Base-by-base conservation (phyloP, 106 monocot genomes). In the Vanilla planifolia region DNA sequence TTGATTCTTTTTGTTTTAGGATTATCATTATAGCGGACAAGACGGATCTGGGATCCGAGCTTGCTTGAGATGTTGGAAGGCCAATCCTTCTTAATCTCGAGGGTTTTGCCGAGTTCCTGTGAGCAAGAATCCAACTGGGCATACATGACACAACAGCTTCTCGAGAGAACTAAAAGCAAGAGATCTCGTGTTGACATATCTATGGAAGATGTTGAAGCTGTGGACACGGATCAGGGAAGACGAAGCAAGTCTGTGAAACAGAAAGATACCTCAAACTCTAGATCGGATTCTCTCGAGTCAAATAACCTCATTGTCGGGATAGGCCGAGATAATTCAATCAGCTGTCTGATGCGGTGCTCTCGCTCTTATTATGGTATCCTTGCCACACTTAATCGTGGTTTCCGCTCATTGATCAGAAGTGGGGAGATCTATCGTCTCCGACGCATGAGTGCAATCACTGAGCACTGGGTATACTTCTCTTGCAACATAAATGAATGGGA, bases 391-490 rank as follows among this genome's bases (percentile, higher is more conserved):
- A 84, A 71, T 66, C 63, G 57, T 13, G 44, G 71, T 45, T 89
- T 89, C 62, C 77, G 84, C 13, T 60, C 76, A 17, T 64, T 89
- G 24, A 60, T 89, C 48, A 64, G 75, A n/a, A 65, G 45, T 5
- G 89, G 89, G 8, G 84, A 84, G 72, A 71, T 89, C 44, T 89
- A 89, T 53, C 60, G 47, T 32, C 69, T 89, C 4, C 70, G 89
- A 20, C 67, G 84, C 23, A 36, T 62, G 63, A 62, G 37, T 13
- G 66, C 63, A 22, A 68, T 92, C 26, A 17, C 65, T 4, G 88
- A 92, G 58, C 80, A 84, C 16, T 88, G 92, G 92, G 78, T 92
- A 19, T 92, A 88, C 65, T 88, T 92, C 78, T 88, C 87, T 0
- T 92, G 92, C 66, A 81, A 80, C 47, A 71, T 80, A 16, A 73